Evolutionary conservation across 768 basidiomycete genomes (phyloP).

Genomic region (Nevesoporus exiguus): DNA sequence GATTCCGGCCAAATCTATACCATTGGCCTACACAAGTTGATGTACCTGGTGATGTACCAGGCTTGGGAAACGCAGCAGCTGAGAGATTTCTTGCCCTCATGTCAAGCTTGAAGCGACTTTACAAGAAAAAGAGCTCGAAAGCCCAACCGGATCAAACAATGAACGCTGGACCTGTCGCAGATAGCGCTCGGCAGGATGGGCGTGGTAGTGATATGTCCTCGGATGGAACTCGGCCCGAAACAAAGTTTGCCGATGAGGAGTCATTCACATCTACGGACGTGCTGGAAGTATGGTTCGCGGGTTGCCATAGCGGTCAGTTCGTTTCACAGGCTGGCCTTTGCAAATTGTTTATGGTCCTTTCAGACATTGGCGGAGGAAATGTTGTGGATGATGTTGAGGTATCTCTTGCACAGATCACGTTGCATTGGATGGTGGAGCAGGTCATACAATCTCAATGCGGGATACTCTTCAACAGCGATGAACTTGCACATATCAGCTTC

Average conservation of each 20-base stretch:
- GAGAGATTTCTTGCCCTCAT: background rate
- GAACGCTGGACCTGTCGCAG: background rate
- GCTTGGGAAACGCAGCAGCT: background rate
- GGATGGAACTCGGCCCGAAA: background rate
- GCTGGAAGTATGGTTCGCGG: constrained; percentile 78
- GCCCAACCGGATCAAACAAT: background rate
- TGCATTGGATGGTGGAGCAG: constrained; percentile 81
- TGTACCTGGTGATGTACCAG: background rate
- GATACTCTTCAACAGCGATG: constrained; percentile 51
- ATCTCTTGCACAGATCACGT: constrained; percentile 55
- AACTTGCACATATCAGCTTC: constrained; percentile 46
- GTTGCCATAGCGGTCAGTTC: constrained; percentile 62
- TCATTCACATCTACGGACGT: constrained; percentile 42
- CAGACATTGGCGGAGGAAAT: constrained; percentile 71
- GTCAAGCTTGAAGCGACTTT: background rate
- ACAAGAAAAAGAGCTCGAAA: background rate
- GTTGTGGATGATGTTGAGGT: constrained; percentile 39
- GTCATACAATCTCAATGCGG: constrained; percentile 55
- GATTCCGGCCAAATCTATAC: constrained; percentile 61
- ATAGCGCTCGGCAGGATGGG: background rate
- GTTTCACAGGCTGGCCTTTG: background rate
- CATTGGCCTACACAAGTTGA: constrained; percentile 35
- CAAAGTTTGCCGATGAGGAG: background rate
- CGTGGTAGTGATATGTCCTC: background rate
- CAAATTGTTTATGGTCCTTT: background rate